Evolutionary conservation across 1,284 basidiomycete genomes (phyloP).

Genomic region (Tilletia indica): DNA sequence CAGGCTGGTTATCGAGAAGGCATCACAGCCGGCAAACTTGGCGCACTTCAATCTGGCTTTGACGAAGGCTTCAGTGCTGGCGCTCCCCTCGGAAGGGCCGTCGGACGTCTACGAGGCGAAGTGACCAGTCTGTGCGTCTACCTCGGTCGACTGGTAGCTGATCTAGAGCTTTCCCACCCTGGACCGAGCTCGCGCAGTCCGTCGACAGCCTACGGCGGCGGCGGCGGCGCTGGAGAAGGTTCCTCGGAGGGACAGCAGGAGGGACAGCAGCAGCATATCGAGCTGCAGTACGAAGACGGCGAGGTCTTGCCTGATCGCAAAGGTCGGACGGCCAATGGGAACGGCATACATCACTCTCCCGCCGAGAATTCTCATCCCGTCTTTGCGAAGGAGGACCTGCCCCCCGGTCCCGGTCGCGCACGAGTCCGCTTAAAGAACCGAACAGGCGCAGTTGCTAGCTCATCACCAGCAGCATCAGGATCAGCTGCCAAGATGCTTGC

Average conservation of each 20-base stretch:
- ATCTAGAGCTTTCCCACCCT: not conserved
- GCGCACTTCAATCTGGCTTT: slow-evolving; percentile 74
- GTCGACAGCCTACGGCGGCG: not conserved
- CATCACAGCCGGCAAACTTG: slow-evolving; percentile 78
- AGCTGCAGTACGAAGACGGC: slow-evolving; percentile 5
- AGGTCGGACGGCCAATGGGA: not conserved
- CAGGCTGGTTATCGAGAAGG: slow-evolving; percentile 84
- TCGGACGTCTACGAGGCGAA: slow-evolving; percentile 70
- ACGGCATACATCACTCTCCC: not conserved
- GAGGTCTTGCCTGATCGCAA: not conserved
- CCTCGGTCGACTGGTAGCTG: not conserved
- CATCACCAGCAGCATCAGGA: no score
- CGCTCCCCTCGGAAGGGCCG: slow-evolving; percentile 69
- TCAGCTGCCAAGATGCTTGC: not conserved
- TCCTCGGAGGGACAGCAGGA: not conserved
- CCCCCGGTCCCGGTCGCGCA: slow-evolving; percentile 6
- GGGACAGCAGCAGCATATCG: not conserved
- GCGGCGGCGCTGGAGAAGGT: not conserved
- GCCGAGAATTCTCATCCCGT: no score
- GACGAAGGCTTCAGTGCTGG: slow-evolving; percentile 74
- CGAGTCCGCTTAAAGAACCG: slow-evolving; percentile 10
- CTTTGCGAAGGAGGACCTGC: slow-evolving; percentile 5
- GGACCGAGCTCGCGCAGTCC: not conserved
- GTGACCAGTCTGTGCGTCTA: slow-evolving; percentile 14
- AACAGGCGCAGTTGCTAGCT: not conserved